Conservation (phyloP, 2,329 filamentous ascomycete species). For the Cercospora citrullina region DNA sequence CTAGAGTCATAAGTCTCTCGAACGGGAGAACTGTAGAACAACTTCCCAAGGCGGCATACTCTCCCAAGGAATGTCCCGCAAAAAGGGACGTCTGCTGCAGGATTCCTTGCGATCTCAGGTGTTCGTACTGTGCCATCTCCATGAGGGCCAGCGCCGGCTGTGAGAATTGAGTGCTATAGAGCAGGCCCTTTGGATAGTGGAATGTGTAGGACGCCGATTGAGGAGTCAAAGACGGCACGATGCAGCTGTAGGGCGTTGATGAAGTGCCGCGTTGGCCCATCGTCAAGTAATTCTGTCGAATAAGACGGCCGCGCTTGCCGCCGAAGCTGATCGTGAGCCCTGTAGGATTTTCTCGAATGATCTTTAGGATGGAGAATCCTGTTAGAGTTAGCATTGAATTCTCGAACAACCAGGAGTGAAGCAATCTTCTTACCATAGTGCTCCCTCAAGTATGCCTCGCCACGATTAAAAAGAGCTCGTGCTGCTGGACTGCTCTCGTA, state of each 20-base stretch:
- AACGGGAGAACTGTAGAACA: not conserved
- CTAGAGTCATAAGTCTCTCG: not conserved
- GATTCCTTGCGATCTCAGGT: not conserved
- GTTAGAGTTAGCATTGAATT: not conserved
- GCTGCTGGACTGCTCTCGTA: not conserved
- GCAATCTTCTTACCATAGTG: not conserved
- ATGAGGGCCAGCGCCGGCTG: not conserved
- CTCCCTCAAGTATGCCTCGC: not conserved
- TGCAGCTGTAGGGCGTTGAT: not conserved
- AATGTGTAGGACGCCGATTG: not conserved
- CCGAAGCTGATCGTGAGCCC: not conserved
- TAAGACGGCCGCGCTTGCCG: not conserved
- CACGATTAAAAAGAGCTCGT: not conserved
- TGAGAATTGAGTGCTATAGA: not conserved
- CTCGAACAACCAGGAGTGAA: not conserved
- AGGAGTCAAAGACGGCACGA: not conserved
- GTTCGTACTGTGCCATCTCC: not conserved
- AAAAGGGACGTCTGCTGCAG: not conserved
- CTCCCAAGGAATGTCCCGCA: not conserved
- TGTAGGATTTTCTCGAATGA: not conserved
- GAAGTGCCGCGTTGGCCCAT: not conserved
- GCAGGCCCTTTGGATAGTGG: not conserved
- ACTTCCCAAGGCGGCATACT: not conserved
- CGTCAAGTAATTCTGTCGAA: not conserved
- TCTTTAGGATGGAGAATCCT: not conserved